Evolutionary conservation across 2,329 filamentous ascomycete genomes (phyloP).

Genomic region (Pezicula neosporulosa): DNA sequence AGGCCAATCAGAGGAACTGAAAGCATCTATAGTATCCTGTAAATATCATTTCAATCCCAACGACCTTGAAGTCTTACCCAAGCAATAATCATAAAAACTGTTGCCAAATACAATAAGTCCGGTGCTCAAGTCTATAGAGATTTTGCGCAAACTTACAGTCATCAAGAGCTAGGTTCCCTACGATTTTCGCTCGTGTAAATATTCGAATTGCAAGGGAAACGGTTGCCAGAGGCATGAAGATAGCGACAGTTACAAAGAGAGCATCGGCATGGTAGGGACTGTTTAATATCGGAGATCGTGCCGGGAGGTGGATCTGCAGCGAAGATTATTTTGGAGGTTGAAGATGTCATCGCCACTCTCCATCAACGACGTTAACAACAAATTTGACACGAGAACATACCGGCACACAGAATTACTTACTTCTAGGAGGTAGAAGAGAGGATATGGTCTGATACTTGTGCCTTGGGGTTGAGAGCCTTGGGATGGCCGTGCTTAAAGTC

Average conservation of each 20-base stretch:
- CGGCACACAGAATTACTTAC: no score
- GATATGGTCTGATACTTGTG: no score
- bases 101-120: background rate
- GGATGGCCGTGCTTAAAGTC: no score
- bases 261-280: background rate
- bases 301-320: background rate
- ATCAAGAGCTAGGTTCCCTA: slow-evolving; percentile 12
- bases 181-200: slow-evolving; percentile 12
- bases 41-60: background rate
- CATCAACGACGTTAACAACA: no score
- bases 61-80: background rate
- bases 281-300: background rate
- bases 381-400: no score
- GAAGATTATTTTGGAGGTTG: background rate
- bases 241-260: background rate
- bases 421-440: no score
- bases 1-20: background rate
- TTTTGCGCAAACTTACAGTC: slow-evolving; percentile 10
- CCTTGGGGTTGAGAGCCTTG: no score
- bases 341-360: no score
- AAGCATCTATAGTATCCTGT: background rate
- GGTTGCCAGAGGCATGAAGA: background rate
- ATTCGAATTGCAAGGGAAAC: slow-evolving; percentile 6
- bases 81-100: background rate
- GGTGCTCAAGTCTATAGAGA: background rate